Evolutionary conservation across 2,329 filamentous ascomycete species (phyloP), one percentile per base, ranked within the genome.

Genomic region (Helotiales sp.): DNA sequence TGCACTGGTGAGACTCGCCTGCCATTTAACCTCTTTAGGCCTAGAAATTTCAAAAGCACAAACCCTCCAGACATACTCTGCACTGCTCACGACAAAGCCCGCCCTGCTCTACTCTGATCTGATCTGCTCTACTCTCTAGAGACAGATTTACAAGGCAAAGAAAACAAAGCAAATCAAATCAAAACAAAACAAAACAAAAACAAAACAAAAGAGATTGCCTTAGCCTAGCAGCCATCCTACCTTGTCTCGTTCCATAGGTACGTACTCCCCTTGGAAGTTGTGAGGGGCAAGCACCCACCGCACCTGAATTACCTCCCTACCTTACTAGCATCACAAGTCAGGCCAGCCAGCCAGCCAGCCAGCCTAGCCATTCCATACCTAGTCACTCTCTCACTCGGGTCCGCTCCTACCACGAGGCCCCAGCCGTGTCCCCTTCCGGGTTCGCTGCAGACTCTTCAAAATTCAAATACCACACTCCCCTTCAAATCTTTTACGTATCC

Each of bases 391-490:
- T 50, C 40, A 58, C 24, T 34, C 24, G n/a, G 32, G 58, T 34
- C 55, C n/a, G 28, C 37, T 60, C 45, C 61, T 13, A n/a, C 5
- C 28, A 30, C 43, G 50, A 58, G 32, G 40, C 28, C 59, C 30
- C 40, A 57, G 40, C 55, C 61, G 45, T 62, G 24, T 49, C 54
- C 62, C 62, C 49, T 63, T 61, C 65, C 63, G 22, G 55, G 30
- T 68, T 67, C 67, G 63, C 64, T 61, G 61, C 54, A 67, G 45
- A 61, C 22, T 65, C 68, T 71, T 71, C 72, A 74, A 70, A 71
- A 71, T 68, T 74, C 72, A 72, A 71, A 72, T 74, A 74, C 68
- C 68, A 70, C 65, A 37, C 67, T 72, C 50, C 43, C 64, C 63
- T 65, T 59, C 69, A 70, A 74, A 68, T 72, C 65, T 71, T 70